These are phyloP conservation scores for Metschnikowia continentalis DNA, from an alignment of 805 yeast species.

Conservation along the genomic window DNA sequence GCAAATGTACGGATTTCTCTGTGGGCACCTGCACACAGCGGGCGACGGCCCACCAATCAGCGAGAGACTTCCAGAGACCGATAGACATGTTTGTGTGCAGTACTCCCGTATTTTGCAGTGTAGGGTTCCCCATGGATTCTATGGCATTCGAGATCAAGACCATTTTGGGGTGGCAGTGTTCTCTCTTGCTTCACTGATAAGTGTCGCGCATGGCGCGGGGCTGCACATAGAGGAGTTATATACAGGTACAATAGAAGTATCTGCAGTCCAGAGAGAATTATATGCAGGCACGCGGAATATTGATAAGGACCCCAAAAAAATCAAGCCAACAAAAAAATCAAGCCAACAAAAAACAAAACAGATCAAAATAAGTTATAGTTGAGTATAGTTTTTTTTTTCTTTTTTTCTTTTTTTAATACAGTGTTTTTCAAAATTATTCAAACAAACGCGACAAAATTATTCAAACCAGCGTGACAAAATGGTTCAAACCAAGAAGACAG, in stretches of 20 bases:
- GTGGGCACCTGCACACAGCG: slow-evolving; percentile 20
- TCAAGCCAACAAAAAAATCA: no score
- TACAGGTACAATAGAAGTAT: neutral
- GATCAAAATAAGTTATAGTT: no score
- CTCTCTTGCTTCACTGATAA: slow-evolving; percentile 12
- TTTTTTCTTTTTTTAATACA: no score
- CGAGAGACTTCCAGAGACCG: slow-evolving; percentile 22
- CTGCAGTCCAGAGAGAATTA: no score
- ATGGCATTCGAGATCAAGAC: slow-evolving; percentile 19
- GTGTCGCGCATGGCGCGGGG: slow-evolving; percentile 29
- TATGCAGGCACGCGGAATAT: neutral
- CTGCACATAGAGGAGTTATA: neutral
- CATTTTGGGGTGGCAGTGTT: slow-evolving; percentile 2
- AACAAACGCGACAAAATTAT: no score
- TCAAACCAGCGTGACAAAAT: no score
- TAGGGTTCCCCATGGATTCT: slow-evolving; percentile 25
- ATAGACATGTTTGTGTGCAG: slow-evolving; percentile 16
- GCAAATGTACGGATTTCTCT: slow-evolving; percentile 7
- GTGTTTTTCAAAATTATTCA: no score
- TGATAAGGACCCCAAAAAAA: no score
- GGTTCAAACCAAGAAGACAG: no score
- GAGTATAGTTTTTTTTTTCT: no score
- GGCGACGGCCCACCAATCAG: slow-evolving; percentile 38
- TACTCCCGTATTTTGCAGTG: neutral
- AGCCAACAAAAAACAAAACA: no score